Conservation (phyloP, 805 yeast genomes). For the Candida coleopterorum region DNA sequence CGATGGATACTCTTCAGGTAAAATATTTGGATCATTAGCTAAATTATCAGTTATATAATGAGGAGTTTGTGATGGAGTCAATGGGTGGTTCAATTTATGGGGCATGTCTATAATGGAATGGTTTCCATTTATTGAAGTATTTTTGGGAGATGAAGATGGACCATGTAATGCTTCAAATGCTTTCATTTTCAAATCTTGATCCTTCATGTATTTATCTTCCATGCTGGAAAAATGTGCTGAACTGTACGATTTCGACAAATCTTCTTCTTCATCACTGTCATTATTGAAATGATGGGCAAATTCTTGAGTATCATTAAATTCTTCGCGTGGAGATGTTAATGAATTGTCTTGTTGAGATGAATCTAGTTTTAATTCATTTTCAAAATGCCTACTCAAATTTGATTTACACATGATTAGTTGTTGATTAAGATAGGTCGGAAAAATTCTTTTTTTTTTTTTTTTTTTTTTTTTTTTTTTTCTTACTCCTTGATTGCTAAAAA, state of each 20-base stretch:
- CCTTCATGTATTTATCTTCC: conserved; percentile 60
- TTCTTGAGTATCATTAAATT: conserved; percentile 7
- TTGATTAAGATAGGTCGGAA: too few species aligned
- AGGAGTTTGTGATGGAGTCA: conserved; percentile 11
- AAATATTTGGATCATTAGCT: conserved; percentile 10
- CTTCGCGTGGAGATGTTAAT: conserved; percentile 3
- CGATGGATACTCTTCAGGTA: conserved; percentile 53
- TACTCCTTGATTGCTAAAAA: too few species aligned
- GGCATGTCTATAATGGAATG: conserved; percentile 39
- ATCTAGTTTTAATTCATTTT: neutral
- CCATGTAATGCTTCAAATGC: conserved; percentile 47
- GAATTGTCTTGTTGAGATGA: neutral
- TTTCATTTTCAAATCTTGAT: conserved; percentile 60
- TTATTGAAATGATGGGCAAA: conserved; percentile 7
- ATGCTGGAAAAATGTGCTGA: conserved; percentile 60
- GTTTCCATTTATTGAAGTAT: conserved; percentile 20
- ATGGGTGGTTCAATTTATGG: conserved; percentile 10
- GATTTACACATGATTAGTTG: conserved; percentile 8
- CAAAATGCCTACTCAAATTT: conserved; percentile 4
- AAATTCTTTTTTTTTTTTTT: too few species aligned
- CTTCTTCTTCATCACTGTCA: conserved; percentile 25
- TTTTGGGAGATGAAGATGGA: conserved; percentile 10
- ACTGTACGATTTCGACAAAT: conserved; percentile 25
- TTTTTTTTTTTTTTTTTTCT: too few species aligned
- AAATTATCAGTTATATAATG: conserved; percentile 5